Evolutionary conservation across 2,329 filamentous ascomycete species (phyloP), one percentile per base, ranked within the genome.

Genomic region (Pestalotiopsis sp.): DNA sequence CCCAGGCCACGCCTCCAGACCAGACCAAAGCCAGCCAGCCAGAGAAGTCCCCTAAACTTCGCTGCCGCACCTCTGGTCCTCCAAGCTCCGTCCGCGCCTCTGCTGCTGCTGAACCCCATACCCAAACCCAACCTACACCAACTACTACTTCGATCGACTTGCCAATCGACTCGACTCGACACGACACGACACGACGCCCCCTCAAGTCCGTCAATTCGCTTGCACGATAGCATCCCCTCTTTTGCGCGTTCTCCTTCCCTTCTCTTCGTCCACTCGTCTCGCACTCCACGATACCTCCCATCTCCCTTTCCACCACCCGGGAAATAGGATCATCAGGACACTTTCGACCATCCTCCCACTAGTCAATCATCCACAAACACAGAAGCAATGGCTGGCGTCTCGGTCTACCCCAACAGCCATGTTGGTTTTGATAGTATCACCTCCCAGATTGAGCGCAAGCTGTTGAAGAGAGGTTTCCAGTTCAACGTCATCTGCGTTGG

Each of bases 381-480:
- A 41, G 17, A 79, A 85, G 80, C 74, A 81, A 91, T 92, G 89
- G 90, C 91, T 78, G 81, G 90, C 79, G 85, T 89, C 78, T 90
- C 90, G 79, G 90, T 92, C 81, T 96, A 94, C 84, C 96, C 96
- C 80, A 92, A 96, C 83, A 97, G 92, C 92, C 96, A 98, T 89
- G 96, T 99, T 83, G 96, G 96, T 90, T 99, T 99, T 87, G 96
- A 99, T 88, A 98, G 94, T 87, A 99, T 99, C 89, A 99, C 96
- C 77, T 94, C 92, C 76, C 96, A 99, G 88, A 99, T 99, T 78
- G 96, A 99, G 91, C 93, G 94, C 87, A 99, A 99, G 92, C 92
- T 98, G 81, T 84, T 99, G 86, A 99, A 99, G 90, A 94, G 96
- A 85, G 96, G 96, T 78, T 99, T 99, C 85, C 96, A 99, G 85